Percentiles rank a stretch among this genome's conserved stretches.
phyloP scores from a whole-genome alignment of 371 early-diverging fungal species.

The Capillidium heterosporum region DNA sequence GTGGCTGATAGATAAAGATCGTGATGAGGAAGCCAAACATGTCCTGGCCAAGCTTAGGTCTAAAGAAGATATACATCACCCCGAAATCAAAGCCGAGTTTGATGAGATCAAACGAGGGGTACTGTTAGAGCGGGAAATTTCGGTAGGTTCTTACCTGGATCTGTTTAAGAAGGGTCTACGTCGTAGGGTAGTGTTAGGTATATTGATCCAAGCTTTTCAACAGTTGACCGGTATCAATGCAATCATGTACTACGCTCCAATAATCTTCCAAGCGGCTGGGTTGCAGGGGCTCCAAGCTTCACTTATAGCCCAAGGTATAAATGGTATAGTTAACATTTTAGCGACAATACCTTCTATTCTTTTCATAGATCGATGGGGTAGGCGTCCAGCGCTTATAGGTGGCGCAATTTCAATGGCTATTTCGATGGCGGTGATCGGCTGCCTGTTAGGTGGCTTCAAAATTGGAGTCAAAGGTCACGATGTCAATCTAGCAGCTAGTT shows the following conservation, averaged over 20 bases:
- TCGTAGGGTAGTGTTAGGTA: constrained; percentile 37
- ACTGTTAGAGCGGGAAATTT: constrained; percentile 39
- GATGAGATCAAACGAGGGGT: constrained; percentile 47
- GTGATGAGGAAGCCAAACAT: constrained; percentile 33
- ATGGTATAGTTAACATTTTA: constrained; percentile 47
- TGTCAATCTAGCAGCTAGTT: constrained; percentile 19
- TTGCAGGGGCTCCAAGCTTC: constrained; percentile 24
- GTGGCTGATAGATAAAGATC: constrained; percentile 39
- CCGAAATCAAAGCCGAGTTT: constrained; percentile 43
- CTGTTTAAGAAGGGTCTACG: constrained; percentile 32
- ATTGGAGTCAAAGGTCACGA: background rate
- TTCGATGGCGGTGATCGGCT: constrained; percentile 22
- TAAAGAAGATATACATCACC: constrained; percentile 22
- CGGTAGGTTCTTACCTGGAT: constrained; percentile 45
- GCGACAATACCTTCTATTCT: constrained; percentile 56
- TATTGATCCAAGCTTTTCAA: constrained; percentile 50
- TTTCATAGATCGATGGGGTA: constrained; percentile 52
- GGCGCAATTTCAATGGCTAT: constrained; percentile 33
- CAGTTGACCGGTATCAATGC: constrained; percentile 59
- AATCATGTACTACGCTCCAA: constrained; percentile 51
- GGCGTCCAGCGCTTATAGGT: constrained; percentile 26
- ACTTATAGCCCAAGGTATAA: constrained; percentile 45
- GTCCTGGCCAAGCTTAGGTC: constrained; percentile 52
- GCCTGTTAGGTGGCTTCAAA: background rate
- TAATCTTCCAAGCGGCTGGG: constrained; percentile 44